These are phyloP conservation scores for Fusarium algeriense DNA, from an alignment of 2,329 filamentous ascomycete genomes.

Conservation along the genomic window DNA sequence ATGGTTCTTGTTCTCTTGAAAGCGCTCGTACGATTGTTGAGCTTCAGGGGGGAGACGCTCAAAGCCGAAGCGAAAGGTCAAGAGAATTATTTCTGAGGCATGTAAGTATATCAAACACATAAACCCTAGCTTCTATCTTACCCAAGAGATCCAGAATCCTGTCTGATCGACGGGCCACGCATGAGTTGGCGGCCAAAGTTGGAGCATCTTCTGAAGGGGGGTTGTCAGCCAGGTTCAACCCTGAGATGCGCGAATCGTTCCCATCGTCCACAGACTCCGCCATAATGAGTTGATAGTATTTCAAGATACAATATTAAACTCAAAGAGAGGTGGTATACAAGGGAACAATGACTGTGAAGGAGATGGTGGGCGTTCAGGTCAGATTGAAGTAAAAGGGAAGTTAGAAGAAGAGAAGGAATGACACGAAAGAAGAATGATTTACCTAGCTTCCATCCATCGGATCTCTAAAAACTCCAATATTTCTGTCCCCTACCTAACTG, in stretches of 20 bases:
- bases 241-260: background rate
- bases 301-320: background rate
- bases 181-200: background rate
- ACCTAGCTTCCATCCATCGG: background rate
- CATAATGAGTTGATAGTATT: slow-evolving; percentile 9
- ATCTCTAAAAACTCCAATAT: slow-evolving; percentile 6
- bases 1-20: slow-evolving; percentile 12
- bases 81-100: slow-evolving; percentile 22
- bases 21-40: slow-evolving; percentile 22
- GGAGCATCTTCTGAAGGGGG: background rate
- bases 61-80: slow-evolving; percentile 20
- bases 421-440: slow-evolving; percentile 4
- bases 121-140: background rate
- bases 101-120: slow-evolving; percentile 3
- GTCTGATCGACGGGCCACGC: background rate
- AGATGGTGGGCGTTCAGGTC: background rate
- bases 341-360: background rate
- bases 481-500: slow-evolving; percentile 11
- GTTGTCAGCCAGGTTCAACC: background rate
- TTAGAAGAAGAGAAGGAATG: background rate
- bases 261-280: slow-evolving; percentile 14
- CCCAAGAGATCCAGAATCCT: slow-evolving; percentile 20
- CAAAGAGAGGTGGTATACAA: background rate
- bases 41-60: slow-evolving; percentile 30
- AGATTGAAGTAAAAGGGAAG: background rate